Conservation (phyloP, 2,329 filamentous ascomycete genomes). For the Diaporthe ilicicola region DNA sequence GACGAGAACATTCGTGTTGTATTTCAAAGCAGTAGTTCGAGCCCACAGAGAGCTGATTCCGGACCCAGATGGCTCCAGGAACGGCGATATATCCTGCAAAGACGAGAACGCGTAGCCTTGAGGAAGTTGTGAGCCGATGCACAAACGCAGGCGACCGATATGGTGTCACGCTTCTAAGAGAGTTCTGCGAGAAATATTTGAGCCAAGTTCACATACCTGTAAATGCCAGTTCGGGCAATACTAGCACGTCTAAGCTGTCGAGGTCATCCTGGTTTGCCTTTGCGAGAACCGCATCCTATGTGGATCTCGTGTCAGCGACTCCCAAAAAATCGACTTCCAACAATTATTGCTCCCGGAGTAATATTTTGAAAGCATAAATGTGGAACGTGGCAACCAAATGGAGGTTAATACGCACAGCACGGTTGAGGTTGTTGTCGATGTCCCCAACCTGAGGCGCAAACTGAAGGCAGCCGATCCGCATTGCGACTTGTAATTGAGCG, state of each 20-base stretch:
- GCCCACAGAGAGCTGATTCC: conserved; percentile 80
- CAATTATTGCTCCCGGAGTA: neutral
- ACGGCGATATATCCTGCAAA: conserved; percentile 71
- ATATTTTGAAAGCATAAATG: neutral
- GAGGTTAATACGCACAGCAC: conserved; percentile 49
- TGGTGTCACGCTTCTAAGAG: too few species aligned
- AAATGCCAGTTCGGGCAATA: conserved; percentile 81
- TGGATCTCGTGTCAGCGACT: neutral
- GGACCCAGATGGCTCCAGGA: conserved; percentile 70
- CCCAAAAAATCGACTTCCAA: neutral
- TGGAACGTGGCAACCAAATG: too few species aligned
- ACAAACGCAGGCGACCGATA: too few species aligned
- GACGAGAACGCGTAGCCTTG: conserved; percentile 81
- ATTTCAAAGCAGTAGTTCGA: conserved; percentile 68
- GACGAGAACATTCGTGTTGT: conserved; percentile 73
- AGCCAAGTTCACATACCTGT: conserved; percentile 57
- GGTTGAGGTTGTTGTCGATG: conserved; percentile 73
- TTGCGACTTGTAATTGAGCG: conserved; percentile 41
- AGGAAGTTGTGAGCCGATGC: too few species aligned
- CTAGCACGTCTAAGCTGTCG: conserved; percentile 73
- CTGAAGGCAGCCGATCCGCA: conserved; percentile 76
- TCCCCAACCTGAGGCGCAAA: conserved; percentile 77
- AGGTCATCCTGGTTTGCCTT: conserved; percentile 60
- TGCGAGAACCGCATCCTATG: conserved; percentile 64
- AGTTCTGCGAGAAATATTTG: too few species aligned